Evolutionary conservation across 2,329 filamentous ascomycete species (phyloP), one percentile per base, ranked within the genome.

Genomic region (Fusarium beomiforme): DNA sequence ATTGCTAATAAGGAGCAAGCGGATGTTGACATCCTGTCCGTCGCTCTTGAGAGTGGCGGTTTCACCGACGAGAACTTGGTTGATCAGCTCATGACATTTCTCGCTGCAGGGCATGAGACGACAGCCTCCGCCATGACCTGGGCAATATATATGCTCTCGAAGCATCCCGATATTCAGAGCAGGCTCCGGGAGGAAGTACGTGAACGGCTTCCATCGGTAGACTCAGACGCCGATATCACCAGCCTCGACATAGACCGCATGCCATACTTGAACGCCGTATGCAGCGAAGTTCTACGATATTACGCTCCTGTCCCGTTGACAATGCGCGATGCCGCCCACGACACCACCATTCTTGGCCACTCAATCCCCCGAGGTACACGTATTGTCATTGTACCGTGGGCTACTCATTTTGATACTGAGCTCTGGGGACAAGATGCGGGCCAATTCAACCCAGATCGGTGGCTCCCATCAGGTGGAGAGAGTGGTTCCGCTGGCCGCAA

Each of bases 41-140:
- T 95, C 0, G 94, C 94, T 19, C 84, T 97, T 50, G 88, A 91
- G 77, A 93, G 90, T 41, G 92, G 92, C 49, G 89, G 85, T 9
- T 96, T 97, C 81, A 87, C 83, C 16, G 93, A 96, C 69, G 92
- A 94, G 51, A 90, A 93, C 66, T 87, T 97, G n/a, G 88, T 94
- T 37, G 92, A 96, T 79, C 94, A 97, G 81, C 88, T 96, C 78
- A 96, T 97, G 93, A 97, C 93, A 1, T 96, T 97, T 83, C 87
- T 97, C 8, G 92, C 91, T 2, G 94, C 94, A 0, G 91, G 91
- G 24, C 93, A 95, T 79, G 92, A 95, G 81, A 95, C 93, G 2
- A 95, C 92, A 0, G 89, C 93, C 2, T 87, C 90, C 2, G 87
- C 92, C 21, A 85, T 96, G 77, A 92, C 90, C n/a, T 95, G 92